Percentiles rank a stretch among this genome's conserved stretches.
phyloP scores from a whole-genome alignment of 73 alveolate species.

The Paramecium primaurelia region DNA sequence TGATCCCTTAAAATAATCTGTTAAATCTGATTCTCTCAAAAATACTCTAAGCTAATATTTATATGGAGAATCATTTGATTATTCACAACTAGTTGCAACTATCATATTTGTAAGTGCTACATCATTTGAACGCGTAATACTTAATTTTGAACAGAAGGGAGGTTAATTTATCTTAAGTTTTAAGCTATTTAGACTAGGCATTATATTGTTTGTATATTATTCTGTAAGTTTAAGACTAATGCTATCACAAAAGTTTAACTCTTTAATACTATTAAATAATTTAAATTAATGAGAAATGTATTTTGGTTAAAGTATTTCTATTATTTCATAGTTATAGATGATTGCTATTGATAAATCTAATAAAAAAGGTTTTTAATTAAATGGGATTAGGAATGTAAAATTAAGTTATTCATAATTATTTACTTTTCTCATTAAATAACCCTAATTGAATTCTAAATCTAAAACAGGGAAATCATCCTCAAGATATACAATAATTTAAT shows the following conservation, averaged over 20 bases:
- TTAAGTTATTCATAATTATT: background rate
- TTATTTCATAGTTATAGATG: background rate
- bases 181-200: background rate
- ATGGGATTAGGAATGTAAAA: background rate
- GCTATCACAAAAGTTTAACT: background rate
- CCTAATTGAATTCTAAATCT: background rate
- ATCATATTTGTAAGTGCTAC: background rate
- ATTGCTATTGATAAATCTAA: background rate
- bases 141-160: background rate
- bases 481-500: background rate
- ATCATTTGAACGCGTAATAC: background rate
- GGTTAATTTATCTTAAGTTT: background rate
- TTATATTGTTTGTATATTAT: background rate
- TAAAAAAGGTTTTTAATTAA: background rate
- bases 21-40: background rate
- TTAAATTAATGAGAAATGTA: background rate
- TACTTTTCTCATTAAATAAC: background rate
- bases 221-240: background rate
- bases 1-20: background rate
- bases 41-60: background rate
- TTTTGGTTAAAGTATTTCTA: background rate
- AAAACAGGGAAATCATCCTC: background rate
- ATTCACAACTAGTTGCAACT: background rate
- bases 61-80: background rate
- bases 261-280: background rate